These are phyloP conservation scores for Mycena rebaudengoi DNA, from an alignment of 768 basidiomycete species.

Conservation along the genomic window DNA sequence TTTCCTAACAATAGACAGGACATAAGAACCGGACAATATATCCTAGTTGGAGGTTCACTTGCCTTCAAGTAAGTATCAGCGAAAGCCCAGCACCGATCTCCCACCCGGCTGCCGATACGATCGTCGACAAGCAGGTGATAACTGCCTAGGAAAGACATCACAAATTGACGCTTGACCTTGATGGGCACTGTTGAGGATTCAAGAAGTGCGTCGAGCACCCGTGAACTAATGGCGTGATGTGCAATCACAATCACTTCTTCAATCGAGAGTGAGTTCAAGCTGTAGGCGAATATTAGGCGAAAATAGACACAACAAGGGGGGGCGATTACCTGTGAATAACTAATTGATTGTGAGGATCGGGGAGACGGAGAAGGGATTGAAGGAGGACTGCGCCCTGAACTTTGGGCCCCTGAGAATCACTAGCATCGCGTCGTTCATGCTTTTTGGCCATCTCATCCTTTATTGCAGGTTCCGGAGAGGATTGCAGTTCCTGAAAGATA, in stretches of 20 bases:
- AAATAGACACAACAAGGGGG: background rate
- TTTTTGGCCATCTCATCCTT: conserved; percentile 18
- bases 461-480: no score
- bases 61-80: conserved; percentile 96
- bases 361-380: conserved; percentile 80
- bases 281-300: conserved; percentile 36
- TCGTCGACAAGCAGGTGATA: conserved; percentile 88
- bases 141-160: conserved; percentile 79
- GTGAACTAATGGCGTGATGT: conserved; percentile 70
- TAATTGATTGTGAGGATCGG: conserved; percentile 69
- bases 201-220: conserved; percentile 82
- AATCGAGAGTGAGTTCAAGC: conserved; percentile 64
- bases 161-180: conserved; percentile 74
- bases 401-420: conserved; percentile 56
- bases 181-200: conserved; percentile 70
- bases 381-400: conserved; percentile 88
- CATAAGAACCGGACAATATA: conserved; percentile 6
- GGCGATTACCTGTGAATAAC: conserved; percentile 72
- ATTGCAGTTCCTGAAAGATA: conserved; percentile 11
- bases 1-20: conserved; percentile 65
- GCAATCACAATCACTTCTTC: conserved; percentile 64
- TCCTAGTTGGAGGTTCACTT: conserved; percentile 26
- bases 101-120: conserved; percentile 88
- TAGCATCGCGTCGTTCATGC: conserved; percentile 29
- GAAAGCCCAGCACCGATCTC: conserved; percentile 89